Evolutionary conservation across 2,329 filamentous ascomycete genomes (phyloP).

Genomic region (Colletotrichum musicola): DNA sequence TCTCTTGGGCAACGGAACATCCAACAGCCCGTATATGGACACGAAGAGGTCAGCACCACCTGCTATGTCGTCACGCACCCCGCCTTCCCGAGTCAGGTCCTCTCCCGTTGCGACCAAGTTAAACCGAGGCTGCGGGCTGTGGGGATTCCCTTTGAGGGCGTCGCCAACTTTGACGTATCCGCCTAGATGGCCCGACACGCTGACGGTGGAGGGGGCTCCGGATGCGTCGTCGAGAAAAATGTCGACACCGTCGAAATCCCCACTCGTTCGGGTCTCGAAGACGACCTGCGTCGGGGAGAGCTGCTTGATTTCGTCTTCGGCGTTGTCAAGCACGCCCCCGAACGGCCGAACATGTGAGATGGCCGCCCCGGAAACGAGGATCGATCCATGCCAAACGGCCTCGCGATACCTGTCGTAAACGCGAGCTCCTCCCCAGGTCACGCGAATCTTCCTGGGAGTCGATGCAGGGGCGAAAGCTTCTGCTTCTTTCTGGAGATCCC

Average conservation of each 20-base stretch:
- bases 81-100: slow-evolving; percentile 36
- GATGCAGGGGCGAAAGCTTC: not conserved
- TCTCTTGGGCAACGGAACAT: slow-evolving; percentile 40
- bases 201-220: slow-evolving; percentile 30
- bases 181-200: slow-evolving; percentile 43
- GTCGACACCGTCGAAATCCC: slow-evolving; percentile 48
- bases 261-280: slow-evolving; percentile 46
- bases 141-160: slow-evolving; percentile 44
- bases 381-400: slow-evolving; percentile 48
- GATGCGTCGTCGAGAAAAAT: slow-evolving; percentile 38
- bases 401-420: slow-evolving; percentile 50
- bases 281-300: slow-evolving; percentile 38
- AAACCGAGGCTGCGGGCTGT: slow-evolving; percentile 46
- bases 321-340: slow-evolving; percentile 43
- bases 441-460: slow-evolving; percentile 39
- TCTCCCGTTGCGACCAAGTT: slow-evolving; percentile 26
- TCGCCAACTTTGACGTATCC: slow-evolving; percentile 49
- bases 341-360: slow-evolving; percentile 43
- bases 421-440: slow-evolving; percentile 49
- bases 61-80: slow-evolving; percentile 38
- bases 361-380: slow-evolving; percentile 40
- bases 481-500: slow-evolving; percentile 44
- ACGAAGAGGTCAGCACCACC: slow-evolving; percentile 46
- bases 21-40: slow-evolving; percentile 40
- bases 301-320: slow-evolving; percentile 40